phyloP scores from a whole-genome alignment of 352 stramenopile genomes.

The Pythium angustatum region DNA sequence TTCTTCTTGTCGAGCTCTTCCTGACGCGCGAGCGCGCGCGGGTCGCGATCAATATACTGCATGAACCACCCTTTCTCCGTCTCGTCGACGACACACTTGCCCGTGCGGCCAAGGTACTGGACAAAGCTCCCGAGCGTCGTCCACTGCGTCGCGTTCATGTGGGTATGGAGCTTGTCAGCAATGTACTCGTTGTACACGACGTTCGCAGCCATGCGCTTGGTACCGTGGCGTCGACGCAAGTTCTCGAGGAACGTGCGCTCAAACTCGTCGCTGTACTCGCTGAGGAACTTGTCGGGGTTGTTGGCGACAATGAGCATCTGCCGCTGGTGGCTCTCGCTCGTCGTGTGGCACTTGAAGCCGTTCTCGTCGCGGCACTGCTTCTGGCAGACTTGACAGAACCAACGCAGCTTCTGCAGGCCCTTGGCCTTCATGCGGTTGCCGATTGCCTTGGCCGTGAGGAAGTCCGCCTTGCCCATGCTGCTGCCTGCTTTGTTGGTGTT shows the following conservation, averaged over 20 bases:
- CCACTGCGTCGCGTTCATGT: slow-evolving; percentile 99
- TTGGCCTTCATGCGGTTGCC: slow-evolving; percentile 90
- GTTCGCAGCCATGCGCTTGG: slow-evolving; percentile 96
- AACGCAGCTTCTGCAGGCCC: slow-evolving; percentile 98
- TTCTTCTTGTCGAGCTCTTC: slow-evolving; percentile 87
- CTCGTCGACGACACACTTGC: slow-evolving; percentile 97
- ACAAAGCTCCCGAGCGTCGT: slow-evolving; percentile 96
- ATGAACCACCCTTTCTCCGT: slow-evolving; percentile 99
- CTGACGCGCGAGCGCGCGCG: slow-evolving; percentile 86
- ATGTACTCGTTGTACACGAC: slow-evolving; percentile 99
- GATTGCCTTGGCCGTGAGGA: slow-evolving; percentile 86
- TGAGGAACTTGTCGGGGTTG: slow-evolving; percentile 95
- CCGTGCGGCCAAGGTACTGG: slow-evolving; percentile 97
- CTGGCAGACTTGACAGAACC: slow-evolving; percentile 99
- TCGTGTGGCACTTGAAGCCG: slow-evolving; percentile 99
- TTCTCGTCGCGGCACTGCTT: slow-evolving; percentile 99
- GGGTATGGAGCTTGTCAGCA: slow-evolving; percentile 97
- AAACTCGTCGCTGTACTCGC: slow-evolving; percentile 92
- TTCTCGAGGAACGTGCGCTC: slow-evolving; percentile 96
- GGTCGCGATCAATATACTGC: slow-evolving; percentile 95
- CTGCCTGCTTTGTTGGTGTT: not conserved
- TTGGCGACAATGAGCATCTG: slow-evolving; percentile 98
- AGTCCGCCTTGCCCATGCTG: slow-evolving; percentile 82
- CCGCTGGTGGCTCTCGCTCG: slow-evolving; percentile 96
- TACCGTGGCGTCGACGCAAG: slow-evolving; percentile 92